Percentiles rank a stretch among this genome's conserved stretches.
Conservation (phyloP, 2,329 filamentous ascomycete species). For the Neocatenulostroma microsporum region DNA sequence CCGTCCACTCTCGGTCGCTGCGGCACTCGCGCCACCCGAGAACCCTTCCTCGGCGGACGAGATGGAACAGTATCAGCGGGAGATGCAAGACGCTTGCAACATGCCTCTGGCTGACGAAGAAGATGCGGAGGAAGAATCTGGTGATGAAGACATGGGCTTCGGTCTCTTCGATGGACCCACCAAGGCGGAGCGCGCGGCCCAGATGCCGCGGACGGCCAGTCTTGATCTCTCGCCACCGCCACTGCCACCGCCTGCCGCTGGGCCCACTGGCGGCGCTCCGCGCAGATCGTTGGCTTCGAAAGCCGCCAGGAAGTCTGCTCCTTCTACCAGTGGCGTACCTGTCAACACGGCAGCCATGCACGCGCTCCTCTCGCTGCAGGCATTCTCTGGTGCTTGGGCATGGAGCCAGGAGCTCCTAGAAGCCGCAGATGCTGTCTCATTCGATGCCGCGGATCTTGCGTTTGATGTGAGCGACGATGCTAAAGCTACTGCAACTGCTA, state of each 20-base stretch:
- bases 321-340: neutral
- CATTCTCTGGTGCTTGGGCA: constrained; percentile 49
- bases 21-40: constrained; percentile 88
- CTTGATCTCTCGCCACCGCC: too few species aligned
- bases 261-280: too few species aligned
- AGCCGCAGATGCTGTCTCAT: constrained; percentile 16
- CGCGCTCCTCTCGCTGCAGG: constrained; percentile 47
- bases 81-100: constrained; percentile 73
- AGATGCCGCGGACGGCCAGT: too few species aligned
- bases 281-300: too few species aligned
- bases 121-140: too few species aligned
- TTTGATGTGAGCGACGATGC: constrained; percentile 10
- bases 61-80: constrained; percentile 72
- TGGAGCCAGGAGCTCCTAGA: constrained; percentile 26
- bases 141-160: too few species aligned
- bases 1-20: too few species aligned
- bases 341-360: constrained; percentile 29
- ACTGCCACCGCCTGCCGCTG: too few species aligned
- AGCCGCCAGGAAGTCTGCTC: too few species aligned
- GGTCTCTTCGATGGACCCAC: too few species aligned
- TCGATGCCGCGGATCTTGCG: constrained; percentile 10
- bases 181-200: too few species aligned
- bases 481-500: constrained; percentile 36
- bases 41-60: constrained; percentile 79
- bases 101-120: constrained; percentile 93